Evolutionary conservation across 2,329 filamentous ascomycete species (phyloP).

Genomic region (Eutypa lata): DNA sequence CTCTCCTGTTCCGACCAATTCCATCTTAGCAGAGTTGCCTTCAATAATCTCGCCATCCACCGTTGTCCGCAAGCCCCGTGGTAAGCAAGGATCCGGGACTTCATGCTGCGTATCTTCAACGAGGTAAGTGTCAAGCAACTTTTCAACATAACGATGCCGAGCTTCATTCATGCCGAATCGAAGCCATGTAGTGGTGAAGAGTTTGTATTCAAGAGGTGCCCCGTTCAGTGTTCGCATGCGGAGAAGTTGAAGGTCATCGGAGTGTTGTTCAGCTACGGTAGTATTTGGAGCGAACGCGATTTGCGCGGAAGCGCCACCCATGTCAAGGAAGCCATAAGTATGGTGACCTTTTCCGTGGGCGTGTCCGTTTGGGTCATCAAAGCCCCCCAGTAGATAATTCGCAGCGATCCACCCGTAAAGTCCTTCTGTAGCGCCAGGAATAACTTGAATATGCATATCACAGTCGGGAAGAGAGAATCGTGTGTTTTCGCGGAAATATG

Average conservation of each 20-base stretch:
- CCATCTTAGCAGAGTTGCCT: conserved; percentile 38
- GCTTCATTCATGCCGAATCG: conserved; percentile 97
- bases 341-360: conserved; percentile 83
- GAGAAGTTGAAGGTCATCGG: conserved; percentile 82
- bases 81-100: conserved; percentile 87
- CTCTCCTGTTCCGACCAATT: conserved; percentile 76
- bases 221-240: conserved; percentile 83
- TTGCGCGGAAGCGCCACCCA: conserved; percentile 96
- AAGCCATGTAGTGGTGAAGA: conserved; percentile 96
- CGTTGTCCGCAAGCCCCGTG: conserved; percentile 70
- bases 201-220: conserved; percentile 71
- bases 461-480: conserved; percentile 88
- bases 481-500: conserved; percentile 73
- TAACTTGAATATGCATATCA: conserved; percentile 84
- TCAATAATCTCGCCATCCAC: conserved; percentile 61
- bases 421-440: conserved; percentile 91
- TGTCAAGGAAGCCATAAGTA: conserved; percentile 96
- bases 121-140: conserved; percentile 62
- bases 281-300: conserved; percentile 95
- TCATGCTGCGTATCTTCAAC: conserved; percentile 57
- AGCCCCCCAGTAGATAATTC: conserved; percentile 91
- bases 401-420: conserved; percentile 97
- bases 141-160: conserved; percentile 76
- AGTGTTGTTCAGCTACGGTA: conserved; percentile 86
- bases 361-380: conserved; percentile 73